phyloP scores from a whole-genome alignment of 345 rosid genomes.

The Durio zibethinus region DNA sequence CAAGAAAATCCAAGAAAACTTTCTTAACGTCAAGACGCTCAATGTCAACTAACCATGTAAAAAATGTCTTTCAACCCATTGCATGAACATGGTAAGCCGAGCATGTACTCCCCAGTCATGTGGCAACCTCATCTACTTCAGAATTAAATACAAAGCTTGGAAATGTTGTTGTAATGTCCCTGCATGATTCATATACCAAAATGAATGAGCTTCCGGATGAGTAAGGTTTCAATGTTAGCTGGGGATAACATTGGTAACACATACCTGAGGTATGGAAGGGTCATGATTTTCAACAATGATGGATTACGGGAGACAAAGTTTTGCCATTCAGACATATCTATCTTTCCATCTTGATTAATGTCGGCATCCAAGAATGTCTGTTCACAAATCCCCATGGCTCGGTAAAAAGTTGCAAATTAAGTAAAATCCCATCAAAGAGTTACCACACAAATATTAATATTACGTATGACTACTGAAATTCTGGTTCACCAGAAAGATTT shows the following conservation, averaged over 20 bases:
- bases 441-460: neutral
- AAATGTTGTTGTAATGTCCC: slow-evolving; percentile 94
- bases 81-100: neutral
- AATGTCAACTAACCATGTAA: neutral
- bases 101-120: slow-evolving; percentile 21
- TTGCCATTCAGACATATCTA: slow-evolving; percentile 80
- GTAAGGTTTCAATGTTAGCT: neutral
- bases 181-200: slow-evolving; percentile 24
- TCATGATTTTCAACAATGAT: slow-evolving; percentile 86
- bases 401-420: neutral
- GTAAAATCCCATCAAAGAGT: neutral
- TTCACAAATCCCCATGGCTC: slow-evolving; percentile 6
- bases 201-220: neutral
- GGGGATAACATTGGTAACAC: neutral
- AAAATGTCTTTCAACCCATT: slow-evolving; percentile 2
- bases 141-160: slow-evolving; percentile 95
- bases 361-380: slow-evolving; percentile 96
- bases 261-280: slow-evolving; percentile 90
- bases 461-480: too few relatives aligned
- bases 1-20: neutral
- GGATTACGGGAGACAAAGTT: slow-evolving; percentile 83
- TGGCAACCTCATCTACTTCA: slow-evolving; percentile 86
- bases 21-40: slow-evolving; percentile 1
- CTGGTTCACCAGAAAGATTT: neutral
- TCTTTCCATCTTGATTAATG: slow-evolving; percentile 77